These are phyloP conservation scores for Aotearoamyces nothofagi DNA, from an alignment of 2,329 filamentous ascomycete genomes.

Conservation along the genomic window DNA sequence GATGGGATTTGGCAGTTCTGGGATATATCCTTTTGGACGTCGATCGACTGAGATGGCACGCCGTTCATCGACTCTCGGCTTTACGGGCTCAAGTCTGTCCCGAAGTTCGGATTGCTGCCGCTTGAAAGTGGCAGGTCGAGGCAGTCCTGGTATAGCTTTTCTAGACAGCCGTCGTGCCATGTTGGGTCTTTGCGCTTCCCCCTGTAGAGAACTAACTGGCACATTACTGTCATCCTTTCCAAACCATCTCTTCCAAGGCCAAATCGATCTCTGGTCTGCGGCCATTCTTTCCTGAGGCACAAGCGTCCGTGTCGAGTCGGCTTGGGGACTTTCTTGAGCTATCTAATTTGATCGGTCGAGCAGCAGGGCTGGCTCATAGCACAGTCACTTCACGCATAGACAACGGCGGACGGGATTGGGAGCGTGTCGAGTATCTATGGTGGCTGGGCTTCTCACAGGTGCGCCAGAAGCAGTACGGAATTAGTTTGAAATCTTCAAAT, in stretches of 20 bases:
- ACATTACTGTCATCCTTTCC: slow-evolving; percentile 14
- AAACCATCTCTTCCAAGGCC: slow-evolving; percentile 18
- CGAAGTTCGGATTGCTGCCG: slow-evolving; percentile 71
- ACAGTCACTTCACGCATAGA: no score
- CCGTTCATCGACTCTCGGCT: slow-evolving; percentile 49
- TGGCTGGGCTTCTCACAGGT: no score
- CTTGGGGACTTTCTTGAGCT: no score
- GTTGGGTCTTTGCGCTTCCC: slow-evolving; percentile 6
- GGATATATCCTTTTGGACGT: slow-evolving; percentile 8
- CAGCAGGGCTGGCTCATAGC: no score
- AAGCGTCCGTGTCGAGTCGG: slow-evolving; percentile 15
- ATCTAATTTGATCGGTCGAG: no score
- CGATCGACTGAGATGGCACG: slow-evolving; percentile 55
- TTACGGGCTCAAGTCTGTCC: slow-evolving; percentile 52
- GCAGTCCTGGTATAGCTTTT: slow-evolving; percentile 64
- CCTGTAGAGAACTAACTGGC: not conserved
- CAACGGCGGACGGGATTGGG: no score
- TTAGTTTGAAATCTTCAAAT: no score
- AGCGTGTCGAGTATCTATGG: no score
- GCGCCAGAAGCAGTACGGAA: no score
- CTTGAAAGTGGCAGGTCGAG: slow-evolving; percentile 64
- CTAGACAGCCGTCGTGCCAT: slow-evolving; percentile 20
- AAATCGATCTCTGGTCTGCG: slow-evolving; percentile 15
- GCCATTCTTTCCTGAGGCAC: slow-evolving; percentile 12
- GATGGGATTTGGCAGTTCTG: no score